These are phyloP conservation scores for Apiosordaria backusii DNA, from an alignment of 495 filamentous ascomycete species.

Conservation along the genomic window DNA sequence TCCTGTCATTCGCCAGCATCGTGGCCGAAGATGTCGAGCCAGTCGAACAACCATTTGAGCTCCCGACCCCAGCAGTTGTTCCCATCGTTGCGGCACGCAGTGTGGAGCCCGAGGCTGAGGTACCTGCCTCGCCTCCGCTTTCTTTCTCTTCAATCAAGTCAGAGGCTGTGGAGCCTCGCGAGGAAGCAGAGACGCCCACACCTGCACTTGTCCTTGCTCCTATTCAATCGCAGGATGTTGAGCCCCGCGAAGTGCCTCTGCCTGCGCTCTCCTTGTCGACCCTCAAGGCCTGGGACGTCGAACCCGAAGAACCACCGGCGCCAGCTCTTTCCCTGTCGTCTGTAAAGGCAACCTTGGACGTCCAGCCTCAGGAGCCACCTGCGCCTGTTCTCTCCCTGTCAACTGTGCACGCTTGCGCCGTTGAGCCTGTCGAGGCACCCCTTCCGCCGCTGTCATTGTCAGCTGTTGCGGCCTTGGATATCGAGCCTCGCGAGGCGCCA, in stretches of 20 bases:
- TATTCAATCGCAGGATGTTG: conserved; percentile 32
- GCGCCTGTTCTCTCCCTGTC: conserved; percentile 4
- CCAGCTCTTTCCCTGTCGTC: conserved; percentile 24
- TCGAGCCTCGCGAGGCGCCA: conserved; percentile 22
- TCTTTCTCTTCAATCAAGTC: conserved; percentile 25
- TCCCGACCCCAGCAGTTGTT: conserved; percentile 14
- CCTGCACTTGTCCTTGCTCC: conserved; percentile 31
- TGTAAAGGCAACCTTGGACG: conserved; percentile 14
- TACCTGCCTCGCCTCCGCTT: conserved; percentile 14
- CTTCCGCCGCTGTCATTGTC: conserved; percentile 8
- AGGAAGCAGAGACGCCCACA: conserved; percentile 21
- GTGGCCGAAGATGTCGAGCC: conserved; percentile 21
- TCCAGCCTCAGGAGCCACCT: conserved; percentile 18
- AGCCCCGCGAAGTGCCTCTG: conserved; percentile 25
- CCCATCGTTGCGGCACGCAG: conserved; percentile 10
- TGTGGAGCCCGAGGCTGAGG: not conserved
- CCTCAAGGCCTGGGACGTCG: conserved; percentile 11
- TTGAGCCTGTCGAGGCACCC: conserved; percentile 19
- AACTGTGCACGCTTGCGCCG: conserved; percentile 16
- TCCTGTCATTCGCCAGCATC: conserved; percentile 16
- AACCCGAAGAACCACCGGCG: conserved; percentile 5
- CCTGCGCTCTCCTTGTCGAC: conserved; percentile 18
- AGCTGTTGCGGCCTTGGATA: conserved; percentile 15
- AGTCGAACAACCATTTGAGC: conserved; percentile 6
- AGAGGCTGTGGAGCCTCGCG: conserved; percentile 29